Evolutionary conservation across 768 basidiomycete genomes (phyloP).

Genomic region (Tricholoma saponaceum): DNA sequence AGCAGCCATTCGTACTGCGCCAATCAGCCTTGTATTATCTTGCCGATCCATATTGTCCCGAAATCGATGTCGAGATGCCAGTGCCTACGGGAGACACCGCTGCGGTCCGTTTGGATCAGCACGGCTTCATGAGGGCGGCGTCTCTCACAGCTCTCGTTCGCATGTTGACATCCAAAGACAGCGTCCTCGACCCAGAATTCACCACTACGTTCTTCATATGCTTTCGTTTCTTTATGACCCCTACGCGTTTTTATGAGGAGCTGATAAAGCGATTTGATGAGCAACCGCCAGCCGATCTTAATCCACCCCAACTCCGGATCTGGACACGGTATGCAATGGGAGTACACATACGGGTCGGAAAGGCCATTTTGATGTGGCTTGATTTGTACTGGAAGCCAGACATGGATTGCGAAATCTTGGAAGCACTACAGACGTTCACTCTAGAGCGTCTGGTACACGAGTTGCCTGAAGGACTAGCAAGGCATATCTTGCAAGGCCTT

Average conservation of each 20-base stretch:
- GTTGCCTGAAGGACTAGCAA: constrained; percentile 24
- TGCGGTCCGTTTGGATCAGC: constrained; percentile 19
- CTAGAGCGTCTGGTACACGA: constrained; percentile 19
- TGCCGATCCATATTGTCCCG: constrained; percentile 21
- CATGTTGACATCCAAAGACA: constrained; percentile 41
- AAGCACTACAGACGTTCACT: constrained; percentile 21
- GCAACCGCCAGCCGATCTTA: constrained; percentile 20
- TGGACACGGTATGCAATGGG: constrained; percentile 40
- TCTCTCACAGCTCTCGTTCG: constrained; percentile 40
- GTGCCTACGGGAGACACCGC: constrained; percentile 18
- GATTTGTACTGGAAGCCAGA: constrained; percentile 61
- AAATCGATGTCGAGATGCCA: constrained; percentile 23
- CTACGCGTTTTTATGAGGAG: constrained; percentile 37
- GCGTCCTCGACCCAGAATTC: constrained; percentile 37
- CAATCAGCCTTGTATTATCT: constrained; percentile 24
- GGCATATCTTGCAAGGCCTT: constrained; percentile 24
- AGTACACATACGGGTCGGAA: constrained; percentile 55
- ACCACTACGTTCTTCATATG: constrained; percentile 59
- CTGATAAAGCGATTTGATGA: constrained; percentile 48
- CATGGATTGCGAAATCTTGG: constrained; percentile 40
- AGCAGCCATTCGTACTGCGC: constrained; percentile 17
- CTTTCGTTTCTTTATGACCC: constrained; percentile 64
- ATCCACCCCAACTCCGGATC: constrained; percentile 28
- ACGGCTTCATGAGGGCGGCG: constrained; percentile 25
- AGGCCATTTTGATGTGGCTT: constrained; percentile 67